Percentiles rank a stretch among this genome's conserved stretches.
phyloP scores from a whole-genome alignment of 1,284 basidiomycete species.

The Schizopora paradoxa region DNA sequence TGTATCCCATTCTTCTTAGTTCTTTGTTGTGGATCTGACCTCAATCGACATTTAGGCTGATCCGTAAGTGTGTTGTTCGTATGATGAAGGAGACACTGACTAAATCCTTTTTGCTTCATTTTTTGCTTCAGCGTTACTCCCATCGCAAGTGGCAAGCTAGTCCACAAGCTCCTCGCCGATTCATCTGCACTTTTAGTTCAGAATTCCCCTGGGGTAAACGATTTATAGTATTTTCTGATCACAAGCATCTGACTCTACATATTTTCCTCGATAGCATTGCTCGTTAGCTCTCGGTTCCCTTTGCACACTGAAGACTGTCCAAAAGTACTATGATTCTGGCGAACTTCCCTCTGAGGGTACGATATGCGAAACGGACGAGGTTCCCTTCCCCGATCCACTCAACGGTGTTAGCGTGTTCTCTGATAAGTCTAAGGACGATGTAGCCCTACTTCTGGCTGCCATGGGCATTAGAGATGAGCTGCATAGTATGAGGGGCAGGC shows the following conservation, averaged over 20 bases:
- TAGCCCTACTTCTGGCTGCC: neutral
- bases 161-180: conserved; percentile 22
- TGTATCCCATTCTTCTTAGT: neutral
- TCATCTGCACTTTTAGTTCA: conserved; percentile 25
- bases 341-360: conserved; percentile 25
- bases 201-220: conserved; percentile 27
- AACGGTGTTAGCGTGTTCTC: neutral
- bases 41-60: conserved; percentile 18
- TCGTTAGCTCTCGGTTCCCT: conserved; percentile 21
- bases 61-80: conserved; percentile 16
- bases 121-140: conserved; percentile 23
- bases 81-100: too few relatives aligned
- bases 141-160: conserved; percentile 21
- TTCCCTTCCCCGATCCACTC: conserved; percentile 15
- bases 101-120: neutral
- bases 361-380: conserved; percentile 23
- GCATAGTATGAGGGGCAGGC: too few relatives aligned
- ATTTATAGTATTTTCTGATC: conserved; percentile 19
- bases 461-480: neutral
- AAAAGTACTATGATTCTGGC: conserved; percentile 25
- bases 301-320: conserved; percentile 21
- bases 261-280: conserved; percentile 19
- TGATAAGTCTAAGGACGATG: neutral
- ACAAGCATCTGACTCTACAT: neutral
- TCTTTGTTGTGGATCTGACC: neutral